Base-by-base conservation (phyloP, 305 asterid genomes). In the Fraxinus angustifolia region DNA sequence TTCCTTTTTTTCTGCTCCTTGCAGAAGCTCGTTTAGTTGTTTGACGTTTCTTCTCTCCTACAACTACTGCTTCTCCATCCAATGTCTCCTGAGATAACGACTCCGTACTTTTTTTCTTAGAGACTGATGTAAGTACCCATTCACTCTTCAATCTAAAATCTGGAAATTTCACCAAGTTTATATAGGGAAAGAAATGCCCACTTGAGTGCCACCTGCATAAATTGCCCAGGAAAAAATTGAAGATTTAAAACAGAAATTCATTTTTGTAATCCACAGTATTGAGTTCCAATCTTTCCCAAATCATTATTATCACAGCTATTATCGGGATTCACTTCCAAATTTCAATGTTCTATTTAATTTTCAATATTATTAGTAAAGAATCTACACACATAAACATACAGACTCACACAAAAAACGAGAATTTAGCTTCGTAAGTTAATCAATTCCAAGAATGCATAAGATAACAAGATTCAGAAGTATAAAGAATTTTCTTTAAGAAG, bases 151-250 rank as follows among this genome's bases (percentile, higher is more conserved):
- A 76, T 80, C 91, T 86, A 82, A 53, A 79, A 76, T 85, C 83
- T 83, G 85, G 92, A 89, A 90, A 79, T 79, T 90, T 86, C 78
- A 90, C 83, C 30, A 83, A n/a, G 83, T 90, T 90, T 81, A 85
- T 73, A 82, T 73, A 82, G 62, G 88, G 90, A 74, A 78, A 84
- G 21, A 76, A 48, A 17, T 70, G 85, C 84, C 88, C 88, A 83
- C 84, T 90, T 76, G 87, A 75, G 34, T 90, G 88, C 91, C 89
- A 89, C 89, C 94, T 92, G 85, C 89, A 87, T 79, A 85, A 79
- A 79, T 88, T 89, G 84, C 87, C 77, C 78, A 82, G 80, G 48
- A 81, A 75, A 58, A 23, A 40, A 60, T 5, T 34, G 56, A 75
- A 36, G 48, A 83, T 23, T 21, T 3, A 10, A 19, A 62, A 68